phyloP scores from a whole-genome alignment of 2,329 filamentous ascomycete species.

The Periconia digitata region DNA sequence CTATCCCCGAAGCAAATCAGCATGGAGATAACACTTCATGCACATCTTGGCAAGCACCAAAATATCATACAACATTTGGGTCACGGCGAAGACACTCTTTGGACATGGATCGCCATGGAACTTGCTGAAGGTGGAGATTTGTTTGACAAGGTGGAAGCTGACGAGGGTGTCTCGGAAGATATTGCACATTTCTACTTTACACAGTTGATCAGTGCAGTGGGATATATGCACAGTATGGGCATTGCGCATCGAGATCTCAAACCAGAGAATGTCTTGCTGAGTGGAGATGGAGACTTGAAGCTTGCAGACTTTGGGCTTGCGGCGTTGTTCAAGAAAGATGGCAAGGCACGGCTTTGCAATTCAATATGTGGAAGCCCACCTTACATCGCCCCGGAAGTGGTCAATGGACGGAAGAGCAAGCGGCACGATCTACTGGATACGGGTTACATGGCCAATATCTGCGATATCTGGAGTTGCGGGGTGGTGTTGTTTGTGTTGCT shows the following conservation, averaged over 20 bases:
- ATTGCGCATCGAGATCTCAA: slow-evolving; percentile 77
- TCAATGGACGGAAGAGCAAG: slow-evolving; percentile 52
- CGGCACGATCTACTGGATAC: slow-evolving; percentile 52
- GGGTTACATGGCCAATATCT: slow-evolving; percentile 75
- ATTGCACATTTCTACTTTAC: slow-evolving; percentile 96
- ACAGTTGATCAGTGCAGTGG: slow-evolving; percentile 85
- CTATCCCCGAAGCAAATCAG: slow-evolving; percentile 86
- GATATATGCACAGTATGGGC: slow-evolving; percentile 94
- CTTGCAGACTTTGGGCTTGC: slow-evolving; percentile 96
- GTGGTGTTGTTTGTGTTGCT: slow-evolving; percentile 96
- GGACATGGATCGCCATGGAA: slow-evolving; percentile 99
- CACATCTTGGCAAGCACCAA: slow-evolving; percentile 81
- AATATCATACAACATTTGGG: slow-evolving; percentile 95
- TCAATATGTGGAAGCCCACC: slow-evolving; percentile 95
- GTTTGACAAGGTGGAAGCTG: slow-evolving; percentile 99
- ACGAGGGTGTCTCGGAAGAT: slow-evolving; percentile 90
- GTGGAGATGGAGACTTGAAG: slow-evolving; percentile 82
- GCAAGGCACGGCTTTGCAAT: slow-evolving; percentile 75
- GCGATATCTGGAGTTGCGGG: slow-evolving; percentile 96
- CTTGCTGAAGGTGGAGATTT: slow-evolving; percentile 92
- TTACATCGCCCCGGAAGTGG: slow-evolving; percentile 94
- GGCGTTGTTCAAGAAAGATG: slow-evolving; percentile 88
- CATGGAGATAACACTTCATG: slow-evolving; percentile 90
- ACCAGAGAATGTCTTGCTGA: slow-evolving; percentile 93
- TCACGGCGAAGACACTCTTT: slow-evolving; percentile 79